phyloP scores from a whole-genome alignment of 371 early-diverging fungal species.

The Syncephalastrum contaminatum region DNA sequence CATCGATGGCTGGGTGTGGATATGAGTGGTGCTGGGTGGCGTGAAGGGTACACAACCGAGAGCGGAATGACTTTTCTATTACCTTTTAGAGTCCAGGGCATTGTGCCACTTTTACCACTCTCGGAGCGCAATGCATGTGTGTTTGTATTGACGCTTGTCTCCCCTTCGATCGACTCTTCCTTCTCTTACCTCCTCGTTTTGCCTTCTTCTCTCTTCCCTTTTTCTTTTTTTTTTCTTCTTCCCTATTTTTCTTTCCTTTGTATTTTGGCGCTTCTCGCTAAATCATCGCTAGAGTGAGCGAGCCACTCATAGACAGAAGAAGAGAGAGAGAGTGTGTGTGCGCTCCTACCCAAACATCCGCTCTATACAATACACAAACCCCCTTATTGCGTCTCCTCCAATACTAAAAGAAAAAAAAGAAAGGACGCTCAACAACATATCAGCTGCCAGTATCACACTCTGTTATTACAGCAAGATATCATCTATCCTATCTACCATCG shows the following conservation, averaged over 20 bases:
- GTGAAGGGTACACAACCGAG: no score
- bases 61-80: background rate
- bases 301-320: constrained; percentile 2
- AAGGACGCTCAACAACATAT: no score
- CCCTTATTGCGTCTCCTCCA: no score
- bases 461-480: no score
- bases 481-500: no score
- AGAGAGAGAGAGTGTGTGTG: constrained; percentile 5
- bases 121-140: constrained; percentile 13
- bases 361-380: no score
- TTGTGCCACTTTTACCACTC: constrained; percentile 15
- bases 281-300: background rate
- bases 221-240: background rate
- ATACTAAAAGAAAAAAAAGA: no score
- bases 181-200: constrained; percentile 1
- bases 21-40: no score
- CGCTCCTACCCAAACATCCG: background rate
- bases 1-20: no score
- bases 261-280: background rate
- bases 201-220: constrained; percentile 7
- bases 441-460: no score
- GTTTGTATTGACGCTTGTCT: constrained; percentile 10
- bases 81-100: constrained; percentile 3
- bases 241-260: constrained; percentile 6
- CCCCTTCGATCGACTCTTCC: constrained; percentile 1